These are phyloP conservation scores for Phallus indusiatus DNA, from an alignment of 768 basidiomycete species.

Conservation along the genomic window DNA sequence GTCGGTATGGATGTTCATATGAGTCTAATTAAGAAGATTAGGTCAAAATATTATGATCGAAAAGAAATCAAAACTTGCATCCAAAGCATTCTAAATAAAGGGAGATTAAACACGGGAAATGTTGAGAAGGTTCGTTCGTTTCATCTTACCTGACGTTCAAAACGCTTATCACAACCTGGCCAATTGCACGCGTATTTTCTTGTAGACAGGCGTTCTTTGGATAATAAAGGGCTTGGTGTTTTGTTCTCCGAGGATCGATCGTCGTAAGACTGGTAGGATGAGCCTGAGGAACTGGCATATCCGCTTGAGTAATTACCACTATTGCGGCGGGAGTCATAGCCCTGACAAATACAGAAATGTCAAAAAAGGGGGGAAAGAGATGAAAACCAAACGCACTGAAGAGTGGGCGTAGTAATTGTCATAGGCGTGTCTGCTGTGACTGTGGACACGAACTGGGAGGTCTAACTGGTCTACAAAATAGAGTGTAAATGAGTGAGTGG, in stretches of 20 bases:
- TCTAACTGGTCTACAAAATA: not conserved
- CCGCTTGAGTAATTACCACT: not conserved
- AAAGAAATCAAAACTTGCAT: not conserved
- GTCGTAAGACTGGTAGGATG: not conserved
- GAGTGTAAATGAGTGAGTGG: not conserved
- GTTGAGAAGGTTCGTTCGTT: not conserved
- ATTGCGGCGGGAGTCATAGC: not conserved
- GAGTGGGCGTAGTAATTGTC: not conserved
- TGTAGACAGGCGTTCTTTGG: not conserved
- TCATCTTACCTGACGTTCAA: slow-evolving; percentile 1
- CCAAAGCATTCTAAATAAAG: not conserved
- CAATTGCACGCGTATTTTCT: slow-evolving; percentile 5
- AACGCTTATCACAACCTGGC: slow-evolving; percentile 6
- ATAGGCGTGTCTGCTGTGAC: not conserved
- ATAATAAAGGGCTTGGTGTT: not conserved
- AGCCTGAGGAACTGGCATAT: not conserved
- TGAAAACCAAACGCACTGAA: not conserved
- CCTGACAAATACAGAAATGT: not conserved
- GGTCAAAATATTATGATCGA: not conserved
- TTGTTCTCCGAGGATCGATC: not conserved
- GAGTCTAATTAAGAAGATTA: not conserved
- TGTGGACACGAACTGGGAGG: not conserved
- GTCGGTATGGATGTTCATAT: slow-evolving; percentile 6
- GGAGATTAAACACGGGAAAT: not conserved
- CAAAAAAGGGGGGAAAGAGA: too few relatives aligned